Conservation (phyloP, 2,329 filamentous ascomycete genomes). For the Ilyonectria destructans region DNA sequence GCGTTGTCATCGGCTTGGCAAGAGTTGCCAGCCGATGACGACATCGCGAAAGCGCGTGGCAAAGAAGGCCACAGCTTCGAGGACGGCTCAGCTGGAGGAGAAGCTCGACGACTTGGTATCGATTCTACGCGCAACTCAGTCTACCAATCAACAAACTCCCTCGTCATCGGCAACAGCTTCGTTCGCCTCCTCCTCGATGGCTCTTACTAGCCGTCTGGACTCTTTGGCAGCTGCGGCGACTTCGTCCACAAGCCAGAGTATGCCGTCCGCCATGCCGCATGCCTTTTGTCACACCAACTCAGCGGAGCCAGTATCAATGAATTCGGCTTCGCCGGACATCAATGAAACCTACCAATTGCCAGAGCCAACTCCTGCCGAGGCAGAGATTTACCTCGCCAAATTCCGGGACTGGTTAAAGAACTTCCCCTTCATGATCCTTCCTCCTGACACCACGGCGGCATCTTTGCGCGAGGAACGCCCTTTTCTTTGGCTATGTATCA, state of each 20-base stretch:
- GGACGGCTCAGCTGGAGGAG: conserved; percentile 65
- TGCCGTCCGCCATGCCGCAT: conserved; percentile 28
- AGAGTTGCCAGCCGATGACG: conserved; percentile 63
- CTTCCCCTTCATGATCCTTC: conserved; percentile 64
- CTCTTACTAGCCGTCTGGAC: conserved; percentile 53
- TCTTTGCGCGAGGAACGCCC: conserved; percentile 61
- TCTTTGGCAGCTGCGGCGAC: conserved; percentile 57
- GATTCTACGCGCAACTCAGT: conserved; percentile 58
- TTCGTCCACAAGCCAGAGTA: conserved; percentile 47
- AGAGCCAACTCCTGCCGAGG: conserved; percentile 56
- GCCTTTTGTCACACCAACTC: conserved; percentile 28
- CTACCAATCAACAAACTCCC: conserved; percentile 35
- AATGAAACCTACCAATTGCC: conserved; percentile 42
- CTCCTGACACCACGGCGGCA: conserved; percentile 55
- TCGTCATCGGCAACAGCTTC: conserved; percentile 21
- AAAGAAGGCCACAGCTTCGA: conserved; percentile 54
- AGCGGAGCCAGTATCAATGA: conserved; percentile 18
- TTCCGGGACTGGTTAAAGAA: conserved; percentile 62
- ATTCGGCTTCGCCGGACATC: conserved; percentile 28
- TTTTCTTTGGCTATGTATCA: conserved; percentile 67
- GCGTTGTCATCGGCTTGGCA: conserved; percentile 63
- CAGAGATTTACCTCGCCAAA: conserved; percentile 57
- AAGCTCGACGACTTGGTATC: conserved; percentile 66
- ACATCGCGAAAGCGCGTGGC: conserved; percentile 58
- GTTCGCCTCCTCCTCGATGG: conserved; percentile 32